Evolutionary conservation across 2,329 filamentous ascomycete genomes (phyloP).

Genomic region (Epichloe baconii): DNA sequence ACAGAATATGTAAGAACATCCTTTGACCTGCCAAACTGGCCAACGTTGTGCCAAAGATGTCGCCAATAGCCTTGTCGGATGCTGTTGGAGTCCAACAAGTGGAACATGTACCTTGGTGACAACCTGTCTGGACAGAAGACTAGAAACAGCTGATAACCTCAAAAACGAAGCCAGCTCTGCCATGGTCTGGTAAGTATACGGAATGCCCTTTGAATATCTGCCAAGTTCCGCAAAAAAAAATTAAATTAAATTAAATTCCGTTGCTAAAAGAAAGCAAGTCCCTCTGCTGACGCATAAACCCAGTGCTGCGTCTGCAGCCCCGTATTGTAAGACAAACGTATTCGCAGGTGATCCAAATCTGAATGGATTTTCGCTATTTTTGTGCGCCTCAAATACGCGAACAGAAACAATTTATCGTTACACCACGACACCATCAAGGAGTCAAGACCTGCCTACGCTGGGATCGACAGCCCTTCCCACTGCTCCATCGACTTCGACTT

Average conservation of each 20-base stretch:
- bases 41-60: slow-evolving; percentile 10
- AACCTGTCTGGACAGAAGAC: slow-evolving; percentile 7
- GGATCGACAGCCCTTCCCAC: not conserved
- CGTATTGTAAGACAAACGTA: slow-evolving; percentile 13
- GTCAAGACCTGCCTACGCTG: not conserved
- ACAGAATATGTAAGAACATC: slow-evolving; percentile 5
- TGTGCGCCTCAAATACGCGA: slow-evolving; percentile 10
- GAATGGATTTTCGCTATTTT: slow-evolving; percentile 10
- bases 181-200: slow-evolving; percentile 5
- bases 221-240: not conserved
- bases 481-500: not conserved
- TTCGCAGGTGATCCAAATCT: slow-evolving; percentile 7
- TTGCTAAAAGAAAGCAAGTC: not conserved
- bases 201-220: not conserved
- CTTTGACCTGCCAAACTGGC: slow-evolving; percentile 9
- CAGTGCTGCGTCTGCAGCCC: slow-evolving; percentile 6
- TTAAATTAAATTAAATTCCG: too few species aligned
- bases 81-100: slow-evolving; percentile 8
- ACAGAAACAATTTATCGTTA: slow-evolving; percentile 10
- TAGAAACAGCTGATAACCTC: not conserved
- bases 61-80: slow-evolving; percentile 9
- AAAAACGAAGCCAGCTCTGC: not conserved
- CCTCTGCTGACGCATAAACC: not conserved
- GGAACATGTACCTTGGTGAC: slow-evolving; percentile 8
- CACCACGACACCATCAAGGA: slow-evolving; percentile 2